A percentile compares a stretch with the other conserved stretches of the same genome.
Evolutionary conservation across 805 yeast genomes (phyloP).

Genomic region (Candida caryicola): DNA sequence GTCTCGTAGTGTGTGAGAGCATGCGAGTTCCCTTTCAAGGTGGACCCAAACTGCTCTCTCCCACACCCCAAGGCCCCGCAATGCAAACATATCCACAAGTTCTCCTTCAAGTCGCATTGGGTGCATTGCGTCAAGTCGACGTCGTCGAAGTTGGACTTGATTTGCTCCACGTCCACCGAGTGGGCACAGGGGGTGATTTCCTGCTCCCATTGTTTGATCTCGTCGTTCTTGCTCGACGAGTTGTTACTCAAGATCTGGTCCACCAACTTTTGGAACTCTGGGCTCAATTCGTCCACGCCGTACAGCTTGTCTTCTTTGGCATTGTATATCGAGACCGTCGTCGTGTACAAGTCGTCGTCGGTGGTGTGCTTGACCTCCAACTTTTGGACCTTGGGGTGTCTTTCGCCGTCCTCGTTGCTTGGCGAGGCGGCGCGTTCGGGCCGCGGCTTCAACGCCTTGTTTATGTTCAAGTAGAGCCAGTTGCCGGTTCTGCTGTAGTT

Average conservation of each 20-base stretch:
- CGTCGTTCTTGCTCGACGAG: conserved; percentile 60
- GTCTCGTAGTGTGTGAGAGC: conserved; percentile 69
- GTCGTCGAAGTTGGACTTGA: conserved; percentile 4
- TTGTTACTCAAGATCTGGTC: conserved; percentile 51
- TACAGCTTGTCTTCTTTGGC: conserved; percentile 26
- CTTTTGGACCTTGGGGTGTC: conserved; percentile 51
- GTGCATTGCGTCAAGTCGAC: conserved; percentile 46
- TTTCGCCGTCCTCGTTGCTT: conserved; percentile 22
- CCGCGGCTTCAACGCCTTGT: conserved; percentile 47
- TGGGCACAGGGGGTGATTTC: conserved; percentile 82
- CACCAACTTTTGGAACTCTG: conserved; percentile 28
- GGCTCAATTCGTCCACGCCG: conserved; percentile 22
- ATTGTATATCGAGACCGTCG: conserved; percentile 40
- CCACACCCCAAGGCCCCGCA: conserved; percentile 97
- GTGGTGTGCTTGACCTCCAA: conserved; percentile 62
- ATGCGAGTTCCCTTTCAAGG: conserved; percentile 85
- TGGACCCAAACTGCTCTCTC: conserved; percentile 87
- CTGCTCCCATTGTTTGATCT: conserved; percentile 88
- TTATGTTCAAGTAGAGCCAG: conserved; percentile 56
- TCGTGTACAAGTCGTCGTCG: conserved; percentile 63
- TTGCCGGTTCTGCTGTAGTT: conserved; percentile 58
- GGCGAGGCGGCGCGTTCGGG: conserved; percentile 18
- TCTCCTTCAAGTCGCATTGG: conserved; percentile 64
- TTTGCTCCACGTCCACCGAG: conserved; percentile 52
- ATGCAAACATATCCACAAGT: conserved; percentile 87